A percentile compares a stretch with the other conserved stretches of the same genome.
These are phyloP conservation scores for Micractinium conductrix DNA, from an alignment of 139 green algal genomes.

Conservation along the genomic window DNA sequence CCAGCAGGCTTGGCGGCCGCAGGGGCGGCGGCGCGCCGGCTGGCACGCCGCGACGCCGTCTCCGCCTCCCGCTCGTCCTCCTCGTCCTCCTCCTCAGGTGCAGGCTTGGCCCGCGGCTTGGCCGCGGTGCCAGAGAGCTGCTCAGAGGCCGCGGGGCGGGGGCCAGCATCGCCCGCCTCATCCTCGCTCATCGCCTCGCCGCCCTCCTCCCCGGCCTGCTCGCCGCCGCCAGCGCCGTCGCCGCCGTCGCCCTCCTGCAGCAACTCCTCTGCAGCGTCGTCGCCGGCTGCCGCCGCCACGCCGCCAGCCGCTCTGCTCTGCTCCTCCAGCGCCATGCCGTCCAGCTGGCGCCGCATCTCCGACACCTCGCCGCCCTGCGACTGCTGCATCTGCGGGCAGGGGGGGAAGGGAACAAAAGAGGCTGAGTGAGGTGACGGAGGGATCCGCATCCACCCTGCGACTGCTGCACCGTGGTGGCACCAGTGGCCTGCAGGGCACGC, in stretches of 20 bases:
- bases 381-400: too few relatives aligned
- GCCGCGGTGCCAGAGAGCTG: slow-evolving; percentile 18
- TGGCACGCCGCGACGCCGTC: neutral
- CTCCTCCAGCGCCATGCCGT: slow-evolving; percentile 18
- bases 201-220: neutral
- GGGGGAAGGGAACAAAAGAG: too few relatives aligned
- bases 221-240: neutral
- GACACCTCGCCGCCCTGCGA: neutral
- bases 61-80: slow-evolving; percentile 13
- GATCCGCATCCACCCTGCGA: too few relatives aligned
- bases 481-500: too few relatives aligned
- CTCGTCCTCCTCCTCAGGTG: neutral
- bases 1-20: neutral
- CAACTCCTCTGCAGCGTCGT: neutral
- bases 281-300: neutral
- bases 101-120: slow-evolving; percentile 7
- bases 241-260: neutral
- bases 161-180: neutral
- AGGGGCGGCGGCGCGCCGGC: neutral
- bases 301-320: neutral
- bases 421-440: too few relatives aligned
- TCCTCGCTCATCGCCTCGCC: neutral
- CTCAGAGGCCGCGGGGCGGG: slow-evolving; percentile 10
- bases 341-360: slow-evolving; percentile 19
- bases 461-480: neutral